A percentile compares a stretch with the other conserved stretches of the same genome.
Conservation (phyloP, 352 stramenopile genomes). For the Albugo candida region DNA sequence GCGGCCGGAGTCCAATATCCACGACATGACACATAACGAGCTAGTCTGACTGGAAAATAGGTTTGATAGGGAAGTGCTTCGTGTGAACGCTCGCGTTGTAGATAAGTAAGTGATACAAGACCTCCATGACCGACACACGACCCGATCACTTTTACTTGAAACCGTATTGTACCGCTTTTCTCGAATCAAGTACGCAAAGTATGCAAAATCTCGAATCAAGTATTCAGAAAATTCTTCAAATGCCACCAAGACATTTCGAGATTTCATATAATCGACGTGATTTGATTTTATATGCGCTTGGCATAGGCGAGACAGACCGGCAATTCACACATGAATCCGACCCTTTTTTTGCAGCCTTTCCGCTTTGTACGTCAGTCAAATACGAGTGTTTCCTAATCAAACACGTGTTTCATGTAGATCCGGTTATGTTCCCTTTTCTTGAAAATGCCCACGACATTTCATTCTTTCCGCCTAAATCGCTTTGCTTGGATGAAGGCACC, state of each 20-base stretch:
- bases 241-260: slow-evolving; percentile 22
- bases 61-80: no score
- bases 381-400: background rate
- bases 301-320: slow-evolving; percentile 70
- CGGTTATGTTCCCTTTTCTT: slow-evolving; percentile 76
- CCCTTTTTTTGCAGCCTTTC: slow-evolving; percentile 73
- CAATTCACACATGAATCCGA: slow-evolving; percentile 81
- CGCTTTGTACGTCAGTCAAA: slow-evolving; percentile 22
- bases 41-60: no score
- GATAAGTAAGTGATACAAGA: no score
- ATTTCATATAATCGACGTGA: slow-evolving; percentile 79
- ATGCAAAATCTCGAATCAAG: slow-evolving; percentile 10
- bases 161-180: no score
- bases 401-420: slow-evolving; percentile 16
- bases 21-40: no score
- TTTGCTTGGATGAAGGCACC: no score
- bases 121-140: no score
- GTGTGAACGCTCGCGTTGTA: no score
- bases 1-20: no score
- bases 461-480: slow-evolving; percentile 41
- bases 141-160: no score
- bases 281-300: slow-evolving; percentile 73
- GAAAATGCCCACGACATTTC: slow-evolving; percentile 73
- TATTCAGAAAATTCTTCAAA: slow-evolving; percentile 41
- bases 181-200: no score